These are phyloP conservation scores for Zygnema cylindricum DNA, from an alignment of 139 green algal genomes.

Conservation along the genomic window DNA sequence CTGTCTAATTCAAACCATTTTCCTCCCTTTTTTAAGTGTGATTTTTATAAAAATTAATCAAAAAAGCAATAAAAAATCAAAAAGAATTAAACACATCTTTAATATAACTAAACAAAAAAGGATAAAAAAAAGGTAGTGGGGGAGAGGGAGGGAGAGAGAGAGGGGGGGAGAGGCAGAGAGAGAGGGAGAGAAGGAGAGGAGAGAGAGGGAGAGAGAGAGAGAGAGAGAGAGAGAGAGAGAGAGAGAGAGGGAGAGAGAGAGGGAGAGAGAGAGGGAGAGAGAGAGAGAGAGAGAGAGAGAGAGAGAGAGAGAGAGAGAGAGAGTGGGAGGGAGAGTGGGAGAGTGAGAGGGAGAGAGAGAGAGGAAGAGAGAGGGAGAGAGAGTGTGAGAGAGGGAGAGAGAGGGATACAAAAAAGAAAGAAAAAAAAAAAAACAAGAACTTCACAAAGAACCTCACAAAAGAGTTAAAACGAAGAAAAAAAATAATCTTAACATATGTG, in stretches of 20 bases:
- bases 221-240: neutral
- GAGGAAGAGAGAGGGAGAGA: neutral
- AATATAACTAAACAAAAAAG: too few relatives aligned
- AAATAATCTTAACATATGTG: neutral
- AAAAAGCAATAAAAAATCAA: too few relatives aligned
- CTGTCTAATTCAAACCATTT: too few relatives aligned
- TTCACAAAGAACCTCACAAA: too few relatives aligned
- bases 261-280: neutral
- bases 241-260: neutral
- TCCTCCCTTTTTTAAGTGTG: too few relatives aligned
- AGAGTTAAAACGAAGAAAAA: neutral
- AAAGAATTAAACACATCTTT: too few relatives aligned
- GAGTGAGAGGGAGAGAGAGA: neutral
- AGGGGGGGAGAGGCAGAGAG: neutral
- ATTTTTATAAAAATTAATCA: too few relatives aligned
- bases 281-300: neutral
- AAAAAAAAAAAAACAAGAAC: neutral
- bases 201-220: neutral
- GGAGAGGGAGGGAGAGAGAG: constrained; percentile 4
- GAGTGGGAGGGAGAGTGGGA: neutral
- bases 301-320: neutral
- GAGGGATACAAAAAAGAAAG: neutral
- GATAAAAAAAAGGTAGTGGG: too few relatives aligned
- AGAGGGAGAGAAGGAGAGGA: neutral
- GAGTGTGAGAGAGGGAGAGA: neutral